Base-by-base conservation (phyloP, 768 basidiomycete species). In the Leccinum fibrillosum region DNA sequence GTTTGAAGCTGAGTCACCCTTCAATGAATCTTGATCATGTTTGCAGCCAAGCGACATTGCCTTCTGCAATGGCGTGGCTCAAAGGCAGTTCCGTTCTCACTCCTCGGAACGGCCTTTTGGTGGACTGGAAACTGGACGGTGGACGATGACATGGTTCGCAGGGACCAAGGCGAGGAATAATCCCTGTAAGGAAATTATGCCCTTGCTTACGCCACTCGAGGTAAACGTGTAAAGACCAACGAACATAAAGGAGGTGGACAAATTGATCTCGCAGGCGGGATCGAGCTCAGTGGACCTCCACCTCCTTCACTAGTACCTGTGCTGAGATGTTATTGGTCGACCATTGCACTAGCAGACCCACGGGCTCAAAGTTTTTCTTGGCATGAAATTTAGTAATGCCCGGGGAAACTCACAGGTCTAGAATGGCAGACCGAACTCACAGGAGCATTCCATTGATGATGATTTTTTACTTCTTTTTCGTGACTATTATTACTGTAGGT, bases 231-330 rank as follows among this genome's bases (percentile, higher is more conserved):
- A 66, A 12, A 67, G 50, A 52, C 62, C 87, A 58, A 59, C 66
- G 54, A 59, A 53, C 11, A 67, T 86, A 64, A 64, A 59, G 56
- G 54, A 50, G 21, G 75, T 82, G 53, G 87, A 82, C 52, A 86
- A 89, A 89, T 89, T 86, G 79, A 77, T 15, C 78, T 86, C 17
- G 77, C 86, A n/a, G 86, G 86, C 5, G 87, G 86, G 7, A 87
- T 79, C 69, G 87, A 85, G 70, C 71, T 83, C 48, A 78, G 60
- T 74, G 19, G 15, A n/a, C n/a, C 49, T 54, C 13, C 54, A 63
- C 56, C n/a, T 65, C 26, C 54, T 7, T 45, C 15, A 42, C 55
- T 60, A 45, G 49, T 30, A 44, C 52, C 48, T 37, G 49, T 34
- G 42, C 47, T 62, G 53, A 39, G 34, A 13, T 48, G 25, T 39